Percentiles rank a stretch among this genome's conserved stretches.
These are phyloP conservation scores for Senecio squalidus DNA, from an alignment of 140 eudicot species.

Conservation along the genomic window DNA sequence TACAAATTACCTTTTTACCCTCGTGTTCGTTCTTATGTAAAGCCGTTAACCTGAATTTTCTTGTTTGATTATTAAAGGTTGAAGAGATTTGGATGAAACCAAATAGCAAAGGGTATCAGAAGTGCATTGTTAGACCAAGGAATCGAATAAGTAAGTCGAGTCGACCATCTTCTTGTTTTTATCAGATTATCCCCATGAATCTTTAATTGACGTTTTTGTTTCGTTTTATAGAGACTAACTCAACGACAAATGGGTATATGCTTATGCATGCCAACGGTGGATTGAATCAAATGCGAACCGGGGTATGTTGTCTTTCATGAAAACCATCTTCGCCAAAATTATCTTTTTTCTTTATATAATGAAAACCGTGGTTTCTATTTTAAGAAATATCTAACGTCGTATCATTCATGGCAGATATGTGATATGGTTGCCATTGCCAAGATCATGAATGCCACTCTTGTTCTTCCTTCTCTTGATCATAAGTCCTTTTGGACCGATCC, in stretches of 20 bases:
- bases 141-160: conserved; percentile 43
- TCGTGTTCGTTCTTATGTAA: neutral
- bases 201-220: neutral
- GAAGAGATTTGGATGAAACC: conserved; percentile 92
- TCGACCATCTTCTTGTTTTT: conserved; percentile 5
- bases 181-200: neutral
- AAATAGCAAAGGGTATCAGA: conserved; percentile 45
- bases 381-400: conserved; percentile 8
- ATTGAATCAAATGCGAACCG: conserved; percentile 95
- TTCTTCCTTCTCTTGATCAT: conserved; percentile 96
- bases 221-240: conserved; percentile 33
- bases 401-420: conserved; percentile 54
- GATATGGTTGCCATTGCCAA: conserved; percentile 94
- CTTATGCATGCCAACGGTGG: conserved; percentile 96
- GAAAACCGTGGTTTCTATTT: neutral
- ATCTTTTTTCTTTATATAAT: neutral
- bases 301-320: conserved; percentile 48
- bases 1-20: conserved; percentile 22
- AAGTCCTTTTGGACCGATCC: conserved; percentile 96
- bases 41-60: conserved; percentile 13
- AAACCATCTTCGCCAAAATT: neutral
- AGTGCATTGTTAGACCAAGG: conserved; percentile 67
- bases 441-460: conserved; percentile 88
- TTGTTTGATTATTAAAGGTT: conserved; percentile 40
- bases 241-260: conserved; percentile 68